phyloP scores from a whole-genome alignment of 169 alveolate species.

The Plasmodium cynomolgi region DNA sequence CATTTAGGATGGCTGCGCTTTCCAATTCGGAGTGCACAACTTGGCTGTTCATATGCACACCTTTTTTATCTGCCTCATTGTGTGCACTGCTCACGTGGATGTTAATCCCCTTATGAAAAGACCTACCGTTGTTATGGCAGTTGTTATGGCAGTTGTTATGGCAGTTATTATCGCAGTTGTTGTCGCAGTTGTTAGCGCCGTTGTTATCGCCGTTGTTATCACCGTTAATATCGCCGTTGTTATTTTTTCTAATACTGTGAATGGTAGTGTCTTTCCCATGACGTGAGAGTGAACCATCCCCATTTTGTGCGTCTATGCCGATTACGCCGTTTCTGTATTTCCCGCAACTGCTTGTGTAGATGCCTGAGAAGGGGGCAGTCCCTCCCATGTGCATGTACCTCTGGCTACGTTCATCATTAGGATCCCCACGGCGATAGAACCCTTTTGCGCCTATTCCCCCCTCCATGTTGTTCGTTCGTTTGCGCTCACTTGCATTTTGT shows the following conservation, averaged over 20 bases:
- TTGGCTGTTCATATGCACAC: not conserved
- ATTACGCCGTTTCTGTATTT: not conserved
- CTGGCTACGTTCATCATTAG: not conserved
- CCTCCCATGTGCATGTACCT: not conserved
- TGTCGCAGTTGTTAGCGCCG: not conserved
- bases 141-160: too few relatives aligned
- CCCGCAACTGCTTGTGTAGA: not conserved
- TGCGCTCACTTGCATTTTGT: not conserved
- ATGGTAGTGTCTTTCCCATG: not conserved
- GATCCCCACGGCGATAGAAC: not conserved
- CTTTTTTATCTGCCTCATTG: not conserved
- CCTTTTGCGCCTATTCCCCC: not conserved
- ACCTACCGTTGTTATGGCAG: not conserved
- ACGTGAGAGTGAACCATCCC: not conserved
- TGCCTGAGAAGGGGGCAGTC: not conserved
- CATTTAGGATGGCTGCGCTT: not conserved
- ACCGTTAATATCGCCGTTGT: not conserved
- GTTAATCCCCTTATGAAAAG: not conserved
- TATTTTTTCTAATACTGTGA: not conserved
- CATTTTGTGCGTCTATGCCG: not conserved
- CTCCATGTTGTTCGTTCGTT: not conserved
- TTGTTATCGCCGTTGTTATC: not conserved
- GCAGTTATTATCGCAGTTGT: too few relatives aligned
- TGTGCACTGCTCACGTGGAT: not conserved
- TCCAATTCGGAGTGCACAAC: not conserved